Conservation (phyloP, 2,329 filamentous ascomycete species). For the Monascus ruber region DNA sequence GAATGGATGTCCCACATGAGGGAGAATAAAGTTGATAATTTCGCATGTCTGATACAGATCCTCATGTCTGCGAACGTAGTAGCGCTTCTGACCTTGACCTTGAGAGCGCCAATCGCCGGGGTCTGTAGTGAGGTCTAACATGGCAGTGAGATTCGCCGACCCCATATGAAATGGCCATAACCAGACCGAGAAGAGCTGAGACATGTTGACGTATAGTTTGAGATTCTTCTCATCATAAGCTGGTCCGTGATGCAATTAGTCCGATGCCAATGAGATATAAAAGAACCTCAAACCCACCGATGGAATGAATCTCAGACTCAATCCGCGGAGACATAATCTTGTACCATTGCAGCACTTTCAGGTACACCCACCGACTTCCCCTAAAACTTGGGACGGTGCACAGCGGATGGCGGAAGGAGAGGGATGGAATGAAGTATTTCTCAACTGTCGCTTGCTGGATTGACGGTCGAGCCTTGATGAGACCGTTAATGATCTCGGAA, state of each 20-base stretch:
- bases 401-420: conserved; percentile 68
- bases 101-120: conserved; percentile 15
- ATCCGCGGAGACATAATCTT: conserved; percentile 70
- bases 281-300: conserved; percentile 33
- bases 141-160: conserved; percentile 55
- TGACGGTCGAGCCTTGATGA: conserved; percentile 56
- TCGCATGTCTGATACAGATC: conserved; percentile 73
- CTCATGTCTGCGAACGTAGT: conserved; percentile 65
- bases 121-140: conserved; percentile 49
- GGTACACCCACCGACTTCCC: conserved; percentile 56
- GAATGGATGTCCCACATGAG: conserved; percentile 45
- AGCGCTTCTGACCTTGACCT: conserved; percentile 28
- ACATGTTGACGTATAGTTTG: conserved; percentile 62
- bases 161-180: conserved; percentile 63
- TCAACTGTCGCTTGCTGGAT: conserved; percentile 56
- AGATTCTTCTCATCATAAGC: conserved; percentile 57
- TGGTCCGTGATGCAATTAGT: conserved; percentile 17
- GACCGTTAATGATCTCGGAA: conserved; percentile 50
- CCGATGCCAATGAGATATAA: not conserved
- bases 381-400: conserved; percentile 52
- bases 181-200: conserved; percentile 67
- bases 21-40: conserved; percentile 59
- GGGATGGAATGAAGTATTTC: conserved; percentile 60
- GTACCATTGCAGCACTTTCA: conserved; percentile 69
- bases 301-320: conserved; percentile 51